Base-by-base conservation (phyloP, 331 rosid genomes). In the Malus hybrid region DNA sequence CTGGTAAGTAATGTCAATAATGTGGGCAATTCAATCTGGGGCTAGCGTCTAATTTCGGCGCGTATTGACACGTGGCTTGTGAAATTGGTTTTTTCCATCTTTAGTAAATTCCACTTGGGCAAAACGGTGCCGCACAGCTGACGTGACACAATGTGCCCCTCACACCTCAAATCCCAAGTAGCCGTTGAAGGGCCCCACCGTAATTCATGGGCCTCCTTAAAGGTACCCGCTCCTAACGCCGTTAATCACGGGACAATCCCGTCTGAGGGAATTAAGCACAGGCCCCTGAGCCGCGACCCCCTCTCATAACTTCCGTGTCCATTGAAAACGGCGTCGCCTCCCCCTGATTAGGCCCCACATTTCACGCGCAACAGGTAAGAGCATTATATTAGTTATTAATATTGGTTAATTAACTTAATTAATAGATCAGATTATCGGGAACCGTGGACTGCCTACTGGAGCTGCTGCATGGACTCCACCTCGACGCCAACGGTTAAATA, bases 171-270 rank as follows among this genome's bases (percentile, higher is more conserved):
- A 13, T 67, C 54, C 19, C 27, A 72, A 56, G 55, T 82, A 82
- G 83, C 80, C 86, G 80, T 82, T 82, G 55, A 31, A n/a, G 72
- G 80, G 31, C 29, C 80, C 83, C 78, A 81, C 63, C 78, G 78
- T 76, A 67, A 76, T 76, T 71, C 50, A 66, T 46, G 81, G 77
- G 63, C 59, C 31, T 46, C 32, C 8, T 7, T 10, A 9, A 42
- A 61, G 11, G 29, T 20, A 34, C 78, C 78, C 83, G 67, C 22
- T 8, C 22, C 60, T 79, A 80, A 83, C 88, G 82, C 70, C 86
- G 89, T 85, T 78, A 77, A 80, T 85, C 77, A 65, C 36, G 89
- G 84, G 74, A 15, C 39, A 82, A 64, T 74, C 69, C 52, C 78
- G 56, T 65, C 29, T 24, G 48, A 18, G 31, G 57, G 16, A 39